A percentile compares a stretch with the other conserved stretches of the same genome.
Conservation (phyloP, 805 yeast species). For the Metahyphopichia silvanorum region DNA sequence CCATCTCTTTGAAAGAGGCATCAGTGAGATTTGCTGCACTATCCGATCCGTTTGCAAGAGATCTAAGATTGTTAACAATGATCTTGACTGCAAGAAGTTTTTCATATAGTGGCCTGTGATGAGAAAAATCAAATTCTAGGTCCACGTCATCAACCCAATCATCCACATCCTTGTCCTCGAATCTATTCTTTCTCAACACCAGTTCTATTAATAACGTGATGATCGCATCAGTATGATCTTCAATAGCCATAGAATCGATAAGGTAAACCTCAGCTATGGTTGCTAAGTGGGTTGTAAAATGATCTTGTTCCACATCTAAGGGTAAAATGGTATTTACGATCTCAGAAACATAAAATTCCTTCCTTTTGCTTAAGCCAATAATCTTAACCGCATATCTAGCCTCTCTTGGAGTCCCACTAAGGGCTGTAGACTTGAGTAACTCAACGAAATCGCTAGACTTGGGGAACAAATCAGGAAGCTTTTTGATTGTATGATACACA, state of each 20-base stretch:
- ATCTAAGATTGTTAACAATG: conserved; percentile 56
- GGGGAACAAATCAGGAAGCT: conserved; percentile 47
- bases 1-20: conserved; percentile 5
- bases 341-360: conserved; percentile 36
- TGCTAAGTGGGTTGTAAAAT: conserved; percentile 56
- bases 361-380: conserved; percentile 44
- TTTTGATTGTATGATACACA: conserved; percentile 53
- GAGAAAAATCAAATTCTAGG: conserved; percentile 24
- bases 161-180: conserved; percentile 19
- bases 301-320: conserved; percentile 30
- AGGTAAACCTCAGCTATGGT: conserved; percentile 57
- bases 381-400: conserved; percentile 65
- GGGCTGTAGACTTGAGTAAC: conserved; percentile 44
- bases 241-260: conserved; percentile 46
- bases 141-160: conserved; percentile 49
- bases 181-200: conserved; percentile 52
- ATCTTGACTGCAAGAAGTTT: conserved; percentile 53
- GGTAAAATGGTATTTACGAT: conserved; percentile 50
- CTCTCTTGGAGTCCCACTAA: conserved; percentile 53
- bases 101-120: conserved; percentile 34
- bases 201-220: conserved; percentile 60
- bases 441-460: conserved; percentile 42
- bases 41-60: conserved; percentile 24
- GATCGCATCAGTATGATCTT: conserved; percentile 53
- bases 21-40: conserved; percentile 25